Base-by-base conservation (phyloP, 2,329 filamentous ascomycete species). In the Phialophora verrucosa region DNA sequence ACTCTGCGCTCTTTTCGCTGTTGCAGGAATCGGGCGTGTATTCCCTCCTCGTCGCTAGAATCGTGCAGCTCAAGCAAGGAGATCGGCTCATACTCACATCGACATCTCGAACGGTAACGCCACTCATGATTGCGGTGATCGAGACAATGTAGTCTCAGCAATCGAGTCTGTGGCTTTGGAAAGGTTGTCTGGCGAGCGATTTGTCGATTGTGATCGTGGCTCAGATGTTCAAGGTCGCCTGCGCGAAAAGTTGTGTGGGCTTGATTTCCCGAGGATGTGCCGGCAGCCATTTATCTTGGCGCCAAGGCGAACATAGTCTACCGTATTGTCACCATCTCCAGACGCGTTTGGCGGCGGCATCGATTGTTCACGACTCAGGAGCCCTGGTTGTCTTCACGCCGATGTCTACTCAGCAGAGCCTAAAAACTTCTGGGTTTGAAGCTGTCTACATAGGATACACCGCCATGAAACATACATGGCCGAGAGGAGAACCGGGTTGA, bases 21-120 rank as follows among this genome's bases (percentile, higher is more conserved):
- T 51, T 51, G 23, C 49, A 25, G 25, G 3, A 12, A 25, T 12
- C 20, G 23, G 20, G 49, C 5, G 20, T 51, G 20, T 51, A 51
- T 51, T 27, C 25, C 23, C 49, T 51, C 47, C 20, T 51, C 23
- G 10, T 23, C 20, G 17, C 10, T 51, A 23, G 20, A 12, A 31
- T 35, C n/a, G 53, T 32, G 25, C 49, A 20, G 14, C 23, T 14
- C 49, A 51, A 27, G 0, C 20, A 51, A 51, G 25, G 12, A 4
- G 71, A 71, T 69, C 67, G 71, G 75, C 66, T 59, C 61, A 59
- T 70, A 81, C 82, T 78, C 82, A 85, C 84, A 78, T 87, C 85
- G 79, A 89, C 87, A 84, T 88, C 87, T 80, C 86, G 85, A 82
- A 89, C 87, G 77, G 82, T 84, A 79, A 89, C 86, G 81, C 87